Evolutionary conservation across 2,329 filamentous ascomycete genomes (phyloP).

Genomic region (Trichoderma simmonsii): DNA sequence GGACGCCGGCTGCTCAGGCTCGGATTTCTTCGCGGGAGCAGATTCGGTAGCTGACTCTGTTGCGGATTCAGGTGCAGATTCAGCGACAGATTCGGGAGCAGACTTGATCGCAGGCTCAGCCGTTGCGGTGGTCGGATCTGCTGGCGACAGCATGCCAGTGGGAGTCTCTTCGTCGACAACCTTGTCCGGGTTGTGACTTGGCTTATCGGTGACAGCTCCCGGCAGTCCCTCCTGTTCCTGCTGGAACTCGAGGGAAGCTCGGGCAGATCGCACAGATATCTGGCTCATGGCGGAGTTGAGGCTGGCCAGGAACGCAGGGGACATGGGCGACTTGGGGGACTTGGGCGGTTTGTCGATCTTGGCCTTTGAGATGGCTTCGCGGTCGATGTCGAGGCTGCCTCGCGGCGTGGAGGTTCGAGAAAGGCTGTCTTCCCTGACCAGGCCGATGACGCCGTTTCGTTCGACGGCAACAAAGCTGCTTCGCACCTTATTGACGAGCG

Average conservation of each 20-base stretch:
- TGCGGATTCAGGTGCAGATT: not conserved
- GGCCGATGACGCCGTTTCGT: conserved; percentile 56
- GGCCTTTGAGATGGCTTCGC: conserved; percentile 32
- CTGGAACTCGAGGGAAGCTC: conserved; percentile 1
- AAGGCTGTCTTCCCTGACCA: conserved; percentile 41
- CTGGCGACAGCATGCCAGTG: conserved; percentile 31
- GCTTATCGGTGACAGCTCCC: conserved; percentile 32
- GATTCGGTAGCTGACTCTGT: not conserved
- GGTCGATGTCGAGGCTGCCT: conserved; percentile 36
- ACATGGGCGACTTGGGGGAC: conserved; percentile 29
- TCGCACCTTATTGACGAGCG: conserved; percentile 72
- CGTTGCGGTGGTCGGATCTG: conserved; percentile 27
- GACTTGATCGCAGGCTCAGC: not conserved
- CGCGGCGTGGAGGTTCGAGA: conserved; percentile 36
- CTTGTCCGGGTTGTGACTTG: conserved; percentile 41
- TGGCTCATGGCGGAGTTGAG: conserved; percentile 12
- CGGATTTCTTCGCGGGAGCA: not conserved
- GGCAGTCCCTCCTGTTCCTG: not conserved
- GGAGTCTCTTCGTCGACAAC: conserved; percentile 38
- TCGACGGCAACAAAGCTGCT: conserved; percentile 74
- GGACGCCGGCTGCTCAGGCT: not conserved
- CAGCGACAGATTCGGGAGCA: not conserved
- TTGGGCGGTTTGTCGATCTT: conserved; percentile 19
- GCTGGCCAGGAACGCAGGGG: conserved; percentile 27
- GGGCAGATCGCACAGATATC: conserved; percentile 32